Base-by-base conservation (phyloP, 495 filamentous ascomycete genomes). In the Aspergillus biplanus region DNA sequence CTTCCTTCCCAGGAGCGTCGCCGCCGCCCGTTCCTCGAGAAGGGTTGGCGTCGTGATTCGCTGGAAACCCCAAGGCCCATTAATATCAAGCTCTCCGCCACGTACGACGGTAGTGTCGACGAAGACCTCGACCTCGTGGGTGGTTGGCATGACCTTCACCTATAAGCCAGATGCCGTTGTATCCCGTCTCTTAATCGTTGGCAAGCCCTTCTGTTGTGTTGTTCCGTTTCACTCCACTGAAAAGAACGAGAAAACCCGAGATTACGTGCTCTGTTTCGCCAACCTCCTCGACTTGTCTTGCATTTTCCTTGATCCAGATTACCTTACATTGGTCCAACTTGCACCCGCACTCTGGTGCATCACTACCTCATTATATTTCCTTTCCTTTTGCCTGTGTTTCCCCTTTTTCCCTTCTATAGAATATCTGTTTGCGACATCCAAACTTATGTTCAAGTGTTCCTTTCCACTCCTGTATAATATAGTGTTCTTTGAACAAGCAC, bases 111-210 rank as follows among this genome's bases (percentile, higher is more conserved):
- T 66, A 80, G 81, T 67, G 79, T 88, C 71, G 84, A 90, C 71
- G 87, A 87, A 69, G 91, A 92, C 72, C 75, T 90, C 72, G 92
- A 93, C 83, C 93, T 92, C 84, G 91, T 96, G 84, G 93, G 92
- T 79, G 91, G 88, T 75, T 95, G 91, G 90, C 84, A 90, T 69
- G 87, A 91, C 54, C 78, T 82, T 61, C 80, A 80, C 62, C 74
- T 83, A 67, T 84, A 82, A 67, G 33, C 52, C 35, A 31, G 18
- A 44, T 21, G 33, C 35, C 18, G 33, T 63, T 44, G 55, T 59
- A 27, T 56, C 39, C 31, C 54, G 32, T 59, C 21, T 37, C 37
- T 61, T 48, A 6, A 18, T 34, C 33, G 53, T 57, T 42, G 9
- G 6, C 33, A 46, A 11, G 4, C 39, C n/a, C 16, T 52, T 52